Base-by-base conservation (phyloP, 2,329 filamentous ascomycete genomes). In the Diplodia scrobiculata region DNA sequence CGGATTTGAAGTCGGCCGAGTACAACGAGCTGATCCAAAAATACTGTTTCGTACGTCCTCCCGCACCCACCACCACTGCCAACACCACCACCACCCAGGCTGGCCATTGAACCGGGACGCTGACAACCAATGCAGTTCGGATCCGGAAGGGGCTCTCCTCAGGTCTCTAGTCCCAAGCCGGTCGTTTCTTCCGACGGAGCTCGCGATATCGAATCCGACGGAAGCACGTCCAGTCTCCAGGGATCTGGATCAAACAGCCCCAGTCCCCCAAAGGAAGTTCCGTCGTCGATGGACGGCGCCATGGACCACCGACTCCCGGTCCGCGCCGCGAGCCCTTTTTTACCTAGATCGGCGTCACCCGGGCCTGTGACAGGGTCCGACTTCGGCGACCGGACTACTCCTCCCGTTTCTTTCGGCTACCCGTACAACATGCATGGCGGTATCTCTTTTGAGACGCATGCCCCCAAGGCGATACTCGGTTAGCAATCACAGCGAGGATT, bases 21-120 rank as follows among this genome's bases (percentile, higher is more conserved):
- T 98, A 99, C 78, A 91, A 96, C 80, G 95, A 99, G 80, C 86
- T 99, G 70, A 90, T 99, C 79, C 93, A 96, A 83, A 97, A 96
- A 83, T 99, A 97, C 84, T 99, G 95, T 85, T 99, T 98, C 87
- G 94, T 97, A 94, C 88, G 94, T 85, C 73, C 72, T 51, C 53
- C 63, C 63, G 63, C 55, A 60, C 73, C 75, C 75, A 71, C 69
- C 41, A 45, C 41, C 41, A 45, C 17, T 34, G 32, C 32, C 32
- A 34, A 10, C 32, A 34, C 34, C 34, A 36, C 34, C 34, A 36
- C 34, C 34, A 36, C 71, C 69, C 69, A 74, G 72, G 71, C 71
- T 70, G 71, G 73, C 71, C 59, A 47, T 67, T 75, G 72, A 71
- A 71, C 73, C 67, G 36, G 68, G 73, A 73, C 73, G 74, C 76